Base-by-base conservation (phyloP, 169 alveolate species). In the Cryptosporidium canis region DNA sequence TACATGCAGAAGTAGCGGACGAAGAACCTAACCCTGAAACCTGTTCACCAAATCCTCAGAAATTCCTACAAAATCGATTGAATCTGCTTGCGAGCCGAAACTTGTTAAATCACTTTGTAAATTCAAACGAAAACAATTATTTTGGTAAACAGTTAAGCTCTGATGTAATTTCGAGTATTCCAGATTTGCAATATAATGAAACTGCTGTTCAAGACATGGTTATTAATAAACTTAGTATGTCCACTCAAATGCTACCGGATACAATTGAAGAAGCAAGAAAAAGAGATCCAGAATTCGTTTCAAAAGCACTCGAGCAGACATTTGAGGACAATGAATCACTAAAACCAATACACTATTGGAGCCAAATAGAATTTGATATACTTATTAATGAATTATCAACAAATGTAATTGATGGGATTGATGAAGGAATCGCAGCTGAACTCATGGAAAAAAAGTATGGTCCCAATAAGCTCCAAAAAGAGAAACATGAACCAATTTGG, bases 381-480 rank as follows among this genome's bases (percentile, higher is more conserved):
- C 55, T 77, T 18, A 39, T 35, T 41, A 77, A 44, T n/a, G 87
- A 77, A 31, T 43, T 77, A 21, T 77, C 87, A n/a, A 58, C 87
- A 8, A 66, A 77, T 77, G 5, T 95, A 67, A 94, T 94, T 35
- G 83, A 72, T 47, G 96, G 94, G 66, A 67, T 94, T 37, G 77
- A 33, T 48, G 68, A 45, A 21, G 97, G 96, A 0, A 83, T 93
- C 43, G 85, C 96, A 6, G 66, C 71, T 8, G 94, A 91, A 21
- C 96, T 92, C 83, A 93, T 92, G 44, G 85, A 83, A 63, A 83
- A 85, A 61, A 83, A 91, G 45, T 95, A 93, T 85, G 98, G 98
- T 16, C 92, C 92, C 24, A 96, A 96, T 77, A 83, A 85, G 65
- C 92, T 96, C 66, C 96, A 96, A 82, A 92, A 92, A 83, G 95